Evolutionary conservation across 192 early-diverging fungal species (phyloP).

Genomic region (Coemansia sp.): DNA sequence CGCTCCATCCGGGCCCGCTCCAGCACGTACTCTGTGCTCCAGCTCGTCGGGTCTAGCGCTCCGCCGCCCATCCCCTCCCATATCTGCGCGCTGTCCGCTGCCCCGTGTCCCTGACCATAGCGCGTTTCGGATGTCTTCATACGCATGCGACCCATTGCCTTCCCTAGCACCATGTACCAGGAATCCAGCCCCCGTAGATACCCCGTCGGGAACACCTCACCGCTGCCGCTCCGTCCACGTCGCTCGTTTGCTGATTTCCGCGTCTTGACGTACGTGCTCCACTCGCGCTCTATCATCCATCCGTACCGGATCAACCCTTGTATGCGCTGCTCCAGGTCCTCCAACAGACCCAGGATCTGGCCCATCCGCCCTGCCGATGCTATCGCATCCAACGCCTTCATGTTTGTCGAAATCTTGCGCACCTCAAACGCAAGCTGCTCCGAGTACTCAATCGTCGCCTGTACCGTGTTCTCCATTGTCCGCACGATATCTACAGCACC

Average conservation of each 20-base stretch:
- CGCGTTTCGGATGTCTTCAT: constrained; percentile 8
- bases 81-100: constrained; percentile 3
- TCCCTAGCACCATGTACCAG: constrained; percentile 30
- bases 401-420: constrained; percentile 34
- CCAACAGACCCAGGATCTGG: constrained; percentile 32
- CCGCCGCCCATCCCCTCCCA: constrained; percentile 18
- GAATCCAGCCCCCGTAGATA: constrained; percentile 35
- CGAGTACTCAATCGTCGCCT: constrained; percentile 31
- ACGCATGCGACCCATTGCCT: constrained; percentile 31
- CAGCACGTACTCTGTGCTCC: constrained; percentile 44
- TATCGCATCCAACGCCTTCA: constrained; percentile 35
- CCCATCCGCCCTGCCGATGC: constrained; percentile 14
- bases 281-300: constrained; percentile 48
- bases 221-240: background rate
- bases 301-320: constrained; percentile 48
- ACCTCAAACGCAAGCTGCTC: constrained; percentile 35
- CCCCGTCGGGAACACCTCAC: constrained; percentile 21
- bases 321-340: constrained; percentile 37
- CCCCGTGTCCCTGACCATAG: constrained; percentile 10
- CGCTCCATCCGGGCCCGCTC: constrained; percentile 34
- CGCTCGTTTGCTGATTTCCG: background rate
- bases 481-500: constrained; percentile 34
- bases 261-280: constrained; percentile 29
- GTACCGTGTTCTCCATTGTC: constrained; percentile 26
- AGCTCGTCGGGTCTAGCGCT: constrained; percentile 22